phyloP scores from a whole-genome alignment of 192 early-diverging fungal species.

The Coemansia sp. region DNA sequence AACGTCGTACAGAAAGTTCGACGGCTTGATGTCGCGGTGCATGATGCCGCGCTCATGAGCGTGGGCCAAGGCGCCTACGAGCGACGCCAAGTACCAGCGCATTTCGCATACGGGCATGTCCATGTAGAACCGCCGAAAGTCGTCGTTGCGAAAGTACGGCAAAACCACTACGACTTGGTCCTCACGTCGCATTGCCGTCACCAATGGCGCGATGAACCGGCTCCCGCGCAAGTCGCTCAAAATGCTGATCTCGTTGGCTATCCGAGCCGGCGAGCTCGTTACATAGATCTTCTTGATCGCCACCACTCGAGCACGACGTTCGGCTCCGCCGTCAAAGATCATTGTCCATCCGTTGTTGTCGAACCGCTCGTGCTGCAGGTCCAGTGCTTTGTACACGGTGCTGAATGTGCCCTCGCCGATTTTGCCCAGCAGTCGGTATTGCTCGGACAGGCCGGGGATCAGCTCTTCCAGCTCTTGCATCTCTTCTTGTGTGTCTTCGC shows the following conservation, averaged over 20 bases:
- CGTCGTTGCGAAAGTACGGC: slow-evolving; percentile 81
- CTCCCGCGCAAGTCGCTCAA: slow-evolving; percentile 70
- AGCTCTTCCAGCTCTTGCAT: slow-evolving; percentile 62
- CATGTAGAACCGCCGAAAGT: slow-evolving; percentile 74
- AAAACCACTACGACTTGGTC: slow-evolving; percentile 83
- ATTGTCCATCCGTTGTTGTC: slow-evolving; percentile 70
- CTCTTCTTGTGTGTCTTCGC: slow-evolving; percentile 56
- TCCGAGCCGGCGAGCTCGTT: slow-evolving; percentile 76
- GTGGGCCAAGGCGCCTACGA: slow-evolving; percentile 71
- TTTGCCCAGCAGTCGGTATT: slow-evolving; percentile 71
- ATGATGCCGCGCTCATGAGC: slow-evolving; percentile 73
- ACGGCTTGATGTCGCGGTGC: slow-evolving; percentile 93
- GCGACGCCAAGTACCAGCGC: slow-evolving; percentile 69
- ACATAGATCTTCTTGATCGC: slow-evolving; percentile 88
- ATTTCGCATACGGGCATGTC: slow-evolving; percentile 67
- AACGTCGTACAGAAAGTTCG: slow-evolving; percentile 88
- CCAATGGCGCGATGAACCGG: slow-evolving; percentile 72
- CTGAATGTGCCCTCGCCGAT: slow-evolving; percentile 93
- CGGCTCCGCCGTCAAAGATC: slow-evolving; percentile 22
- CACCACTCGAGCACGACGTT: slow-evolving; percentile 53
- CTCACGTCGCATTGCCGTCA: slow-evolving; percentile 73
- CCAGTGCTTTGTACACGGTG: slow-evolving; percentile 87
- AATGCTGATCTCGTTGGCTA: slow-evolving; percentile 81
- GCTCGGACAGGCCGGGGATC: slow-evolving; percentile 58
- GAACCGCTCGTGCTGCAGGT: slow-evolving; percentile 69